Base-by-base conservation (phyloP, 2,329 filamentous ascomycete genomes). In the Aspergillus phoenicis region DNA sequence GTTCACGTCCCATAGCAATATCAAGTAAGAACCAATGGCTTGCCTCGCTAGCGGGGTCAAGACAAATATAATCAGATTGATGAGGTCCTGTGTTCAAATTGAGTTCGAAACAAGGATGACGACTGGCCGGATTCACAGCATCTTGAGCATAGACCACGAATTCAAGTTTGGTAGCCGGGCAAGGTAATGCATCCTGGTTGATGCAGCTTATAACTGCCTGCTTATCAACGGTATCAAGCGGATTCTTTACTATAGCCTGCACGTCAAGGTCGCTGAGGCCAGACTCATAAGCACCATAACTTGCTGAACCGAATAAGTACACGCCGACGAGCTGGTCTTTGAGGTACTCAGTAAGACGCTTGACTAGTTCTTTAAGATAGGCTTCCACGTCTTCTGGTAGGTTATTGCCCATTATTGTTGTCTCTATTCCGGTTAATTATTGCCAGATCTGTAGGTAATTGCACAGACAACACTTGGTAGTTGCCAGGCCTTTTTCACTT, bases 1-100 rank as follows among this genome's bases (percentile, higher is more conserved):
- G 53, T 60, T 63, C 52, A n/a, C 58, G 61, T 20, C 61, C 61
- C 57, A 63, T 63, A 24, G 61, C 61, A 60, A 63, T 63, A 58
- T 63, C 61, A 26, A 63, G 57, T 53, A 63, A 51, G 47, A 63
- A 63, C 61, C 61, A 63, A 48, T 58, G 58, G 38, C 61, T 60
- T 57, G 61, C 57, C 58, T 63, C 61, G 39, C 58, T 60, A 17
- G 58, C 58, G 41, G 61, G 58, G 52, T 60, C 58, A 54, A 63
- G 57, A 49, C 52, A 60, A 41, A 63, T 58, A 55, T 63, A 43
- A 52, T 58, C 55, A n/a, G 55, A 45, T n/a, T 51, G 55, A 43
- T 58, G 45, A 52, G 15, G 55, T 26, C 55, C 55, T 28, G 55
- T 58, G 45, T 58, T 58, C 17, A 58, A 17, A 30, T 58, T 58